Evolutionary conservation across 2,329 filamentous ascomycete species (phyloP).

Genomic region (Paraconiothyrium sp.): DNA sequence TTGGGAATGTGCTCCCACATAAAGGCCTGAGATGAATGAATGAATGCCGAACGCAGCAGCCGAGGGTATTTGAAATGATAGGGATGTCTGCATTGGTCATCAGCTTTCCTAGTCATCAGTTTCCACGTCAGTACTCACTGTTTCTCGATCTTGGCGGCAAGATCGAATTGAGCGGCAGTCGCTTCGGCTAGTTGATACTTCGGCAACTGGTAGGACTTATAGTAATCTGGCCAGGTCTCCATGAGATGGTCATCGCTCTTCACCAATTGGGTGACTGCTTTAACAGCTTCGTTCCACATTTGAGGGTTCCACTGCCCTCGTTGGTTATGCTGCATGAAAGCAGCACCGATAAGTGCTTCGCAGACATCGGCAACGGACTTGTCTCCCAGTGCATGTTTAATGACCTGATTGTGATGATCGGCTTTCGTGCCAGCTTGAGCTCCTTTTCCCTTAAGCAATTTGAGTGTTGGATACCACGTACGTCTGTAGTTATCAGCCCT

Average conservation of each 20-base stretch:
- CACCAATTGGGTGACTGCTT: slow-evolving; percentile 75
- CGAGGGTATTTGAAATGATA: slow-evolving; percentile 79
- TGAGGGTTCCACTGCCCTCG: slow-evolving; percentile 52
- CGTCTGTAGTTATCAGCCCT: slow-evolving; percentile 59
- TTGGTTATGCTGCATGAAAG: slow-evolving; percentile 67
- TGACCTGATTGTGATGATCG: slow-evolving; percentile 56
- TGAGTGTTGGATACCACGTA: slow-evolving; percentile 87
- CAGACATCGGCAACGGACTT: slow-evolving; percentile 96
- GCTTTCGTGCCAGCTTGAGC: slow-evolving; percentile 62
- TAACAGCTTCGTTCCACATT: slow-evolving; percentile 68
- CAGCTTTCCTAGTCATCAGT: background rate
- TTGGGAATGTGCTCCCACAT: slow-evolving; percentile 81
- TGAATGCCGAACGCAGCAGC: slow-evolving; percentile 84
- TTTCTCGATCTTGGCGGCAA: slow-evolving; percentile 70
- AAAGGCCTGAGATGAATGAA: slow-evolving; percentile 82
- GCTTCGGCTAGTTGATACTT: slow-evolving; percentile 71
- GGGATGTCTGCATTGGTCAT: slow-evolving; percentile 49
- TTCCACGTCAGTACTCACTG: slow-evolving; percentile 39
- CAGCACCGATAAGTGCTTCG: slow-evolving; percentile 91
- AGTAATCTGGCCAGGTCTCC: slow-evolving; percentile 77
- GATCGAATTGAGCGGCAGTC: slow-evolving; percentile 73
- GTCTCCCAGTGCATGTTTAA: slow-evolving; percentile 76
- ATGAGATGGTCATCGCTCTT: slow-evolving; percentile 75
- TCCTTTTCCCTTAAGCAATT: slow-evolving; percentile 76
- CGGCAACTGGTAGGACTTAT: slow-evolving; percentile 72